These are phyloP conservation scores for Ophiosphaerella korrae DNA, from an alignment of 2,329 filamentous ascomycete genomes.

Conservation along the genomic window DNA sequence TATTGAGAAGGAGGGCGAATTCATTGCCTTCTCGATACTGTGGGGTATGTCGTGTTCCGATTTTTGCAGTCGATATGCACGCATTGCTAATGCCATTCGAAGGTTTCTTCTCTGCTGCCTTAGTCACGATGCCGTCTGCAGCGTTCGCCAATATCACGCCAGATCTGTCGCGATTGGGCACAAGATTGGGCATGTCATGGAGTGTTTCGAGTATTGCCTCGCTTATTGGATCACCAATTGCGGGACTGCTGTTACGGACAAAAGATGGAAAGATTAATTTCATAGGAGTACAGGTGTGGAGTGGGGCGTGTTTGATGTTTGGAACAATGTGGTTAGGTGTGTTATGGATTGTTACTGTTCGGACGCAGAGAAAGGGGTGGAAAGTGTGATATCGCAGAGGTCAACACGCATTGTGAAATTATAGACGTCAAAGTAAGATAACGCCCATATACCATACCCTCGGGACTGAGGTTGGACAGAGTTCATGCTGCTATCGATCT, in stretches of 20 bases:
- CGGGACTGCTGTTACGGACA: slow-evolving; percentile 37
- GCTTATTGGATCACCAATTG: slow-evolving; percentile 45
- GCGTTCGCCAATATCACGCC: slow-evolving; percentile 46
- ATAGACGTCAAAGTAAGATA: too few relatives aligned
- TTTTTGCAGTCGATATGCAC: background rate
- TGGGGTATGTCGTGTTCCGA: slow-evolving; percentile 39
- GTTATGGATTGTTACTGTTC: slow-evolving; percentile 32
- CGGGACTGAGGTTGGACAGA: background rate
- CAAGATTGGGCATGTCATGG: slow-evolving; percentile 46
- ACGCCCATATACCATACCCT: background rate
- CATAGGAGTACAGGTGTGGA: slow-evolving; percentile 43
- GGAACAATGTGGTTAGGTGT: slow-evolving; percentile 31
- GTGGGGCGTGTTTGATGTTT: slow-evolving; percentile 40
- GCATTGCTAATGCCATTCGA: background rate
- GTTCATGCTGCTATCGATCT: background rate
- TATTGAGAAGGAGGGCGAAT: slow-evolving; percentile 31
- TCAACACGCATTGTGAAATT: too few relatives aligned
- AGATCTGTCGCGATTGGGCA: slow-evolving; percentile 42
- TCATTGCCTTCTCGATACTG: slow-evolving; percentile 43
- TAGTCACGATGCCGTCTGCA: slow-evolving; percentile 45
- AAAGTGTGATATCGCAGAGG: slow-evolving; percentile 24
- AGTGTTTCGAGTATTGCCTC: slow-evolving; percentile 42
- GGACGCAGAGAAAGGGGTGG: slow-evolving; percentile 36
- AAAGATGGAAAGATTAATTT: slow-evolving; percentile 30
- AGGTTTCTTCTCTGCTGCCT: slow-evolving; percentile 46